Base-by-base conservation (phyloP, 2,329 filamentous ascomycete species). In the Xylariaceae sp. region DNA sequence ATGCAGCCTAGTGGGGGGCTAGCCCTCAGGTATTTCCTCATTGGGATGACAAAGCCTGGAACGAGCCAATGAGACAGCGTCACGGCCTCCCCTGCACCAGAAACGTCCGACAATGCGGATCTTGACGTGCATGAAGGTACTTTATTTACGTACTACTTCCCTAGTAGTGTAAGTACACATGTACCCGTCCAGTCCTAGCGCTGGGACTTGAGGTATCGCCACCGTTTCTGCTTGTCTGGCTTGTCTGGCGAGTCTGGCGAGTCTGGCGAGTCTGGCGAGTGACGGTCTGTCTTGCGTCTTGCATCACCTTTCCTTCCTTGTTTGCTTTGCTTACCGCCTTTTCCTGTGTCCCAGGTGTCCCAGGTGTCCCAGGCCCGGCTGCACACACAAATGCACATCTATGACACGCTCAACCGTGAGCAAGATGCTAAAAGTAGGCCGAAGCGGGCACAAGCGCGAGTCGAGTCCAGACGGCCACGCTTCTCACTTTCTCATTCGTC, bases 251-350 rank as follows among this genome's bases (percentile, higher is more conserved):
- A 19, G 19, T 19, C 19, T 19, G 19, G 19, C 19, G 19, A 8
- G 32, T 6, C 32, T 19, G 19, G 19, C 19, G 19, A 8, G 32
- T 6, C 32, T 34, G 6, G 5, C 32, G 35, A 40, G 39, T 30
- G 43, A 45, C 29, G 29, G 42, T 49, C 35, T 37, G 35, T 40
- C 34, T 47, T 12, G 7, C 26, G 11, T 46, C 6, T 31, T 37
- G 35, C 35, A 37, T 6, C 35, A 19, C n/a, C 11, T 19, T 5
- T 39, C 6, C 6, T 6, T 35, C 50, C 32, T 54, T 48, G 43
- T 54, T 50, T 34, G 49, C 51, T 27, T 44, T 52, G 55, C 55
- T 60, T 60, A 60, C 58, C 58, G 58, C 58, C 58, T 60, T 58
- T 60, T 57, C 34, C 30, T 30, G 44, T 46, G 9, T 41, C 29